Evolutionary conservation across 2,329 filamentous ascomycete genomes (phyloP).

Genomic region (Cercospora nicotianae): DNA sequence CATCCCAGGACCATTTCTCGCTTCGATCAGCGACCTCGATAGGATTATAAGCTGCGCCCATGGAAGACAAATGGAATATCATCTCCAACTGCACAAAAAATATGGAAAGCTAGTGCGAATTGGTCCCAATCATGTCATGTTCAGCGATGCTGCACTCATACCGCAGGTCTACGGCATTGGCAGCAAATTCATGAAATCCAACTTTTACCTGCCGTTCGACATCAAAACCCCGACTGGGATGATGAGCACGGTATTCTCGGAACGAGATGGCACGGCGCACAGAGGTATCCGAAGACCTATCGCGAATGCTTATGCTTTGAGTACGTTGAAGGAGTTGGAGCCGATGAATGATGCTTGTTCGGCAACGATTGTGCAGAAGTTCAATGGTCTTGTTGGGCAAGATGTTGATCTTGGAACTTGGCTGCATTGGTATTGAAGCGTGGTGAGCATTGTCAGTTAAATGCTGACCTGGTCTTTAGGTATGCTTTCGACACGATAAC

Average conservation of each 20-base stretch:
- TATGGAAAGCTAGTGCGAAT: slow-evolving; percentile 70
- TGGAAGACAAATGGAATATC: slow-evolving; percentile 63
- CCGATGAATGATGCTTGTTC: slow-evolving; percentile 32
- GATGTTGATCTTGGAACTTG: slow-evolving; percentile 29
- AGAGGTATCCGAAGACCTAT: slow-evolving; percentile 40
- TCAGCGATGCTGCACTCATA: slow-evolving; percentile 69
- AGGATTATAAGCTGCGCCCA: slow-evolving; percentile 62
- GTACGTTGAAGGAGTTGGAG: slow-evolving; percentile 29
- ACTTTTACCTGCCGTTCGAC: slow-evolving; percentile 28
- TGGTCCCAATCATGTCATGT: slow-evolving; percentile 71
- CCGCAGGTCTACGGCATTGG: slow-evolving; percentile 58
- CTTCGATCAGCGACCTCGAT: slow-evolving; percentile 52
- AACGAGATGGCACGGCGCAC: slow-evolving; percentile 46
- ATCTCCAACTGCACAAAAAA: slow-evolving; percentile 59
- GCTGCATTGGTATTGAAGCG: slow-evolving; percentile 24
- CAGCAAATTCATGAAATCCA: slow-evolving; percentile 20
- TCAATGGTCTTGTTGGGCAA: slow-evolving; percentile 22
- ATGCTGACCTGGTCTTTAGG: neutral
- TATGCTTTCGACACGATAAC: slow-evolving; percentile 31
- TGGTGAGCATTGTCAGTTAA: neutral
- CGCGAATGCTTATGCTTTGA: slow-evolving; percentile 29
- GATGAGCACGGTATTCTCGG: slow-evolving; percentile 40
- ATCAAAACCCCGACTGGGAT: slow-evolving; percentile 25
- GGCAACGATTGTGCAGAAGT: slow-evolving; percentile 24
- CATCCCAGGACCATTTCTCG: slow-evolving; percentile 54